Evolutionary conservation across 345 rosid genomes (phyloP), one percentile per base, ranked within the genome.

Genomic region (Gossypium bickii): DNA sequence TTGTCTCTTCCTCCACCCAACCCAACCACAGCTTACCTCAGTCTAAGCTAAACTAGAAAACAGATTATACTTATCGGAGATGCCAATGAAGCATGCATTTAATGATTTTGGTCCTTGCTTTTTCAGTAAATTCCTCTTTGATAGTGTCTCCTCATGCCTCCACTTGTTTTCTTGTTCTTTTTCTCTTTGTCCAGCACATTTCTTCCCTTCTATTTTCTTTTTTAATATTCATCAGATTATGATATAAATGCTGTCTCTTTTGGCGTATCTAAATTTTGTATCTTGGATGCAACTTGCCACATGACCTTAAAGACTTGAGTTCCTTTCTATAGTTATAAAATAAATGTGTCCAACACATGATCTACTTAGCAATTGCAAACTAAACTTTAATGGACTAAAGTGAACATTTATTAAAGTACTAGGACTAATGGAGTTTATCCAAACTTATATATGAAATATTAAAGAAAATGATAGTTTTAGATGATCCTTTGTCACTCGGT

Each of bases 21-120:
- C 7, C 41, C 41, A 60, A 60, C 65, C 34, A 13, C n/a, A 25
- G 27, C n/a, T 29, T 61, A 29, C 7, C 52, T 65, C 25, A 11
- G 16, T 65, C 27, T n/a, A 12, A 65, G 11, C 18, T 18, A 65
- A 43, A 43, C 44, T 41, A 65, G 29, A 43, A 65, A 43, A 11
- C 51, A 18, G 51, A 43, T 43, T 65, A 43, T 65, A 65, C 69
- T 18, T 65, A 12, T 18, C 10, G 67, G 38, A 63, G 24, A 17
- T 63, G 67, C 7, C 67, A 38, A 15, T 63, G 67, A 63, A 63
- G 7, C 47, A 63, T 63, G 67, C 38, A 63, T 38, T 8, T 63
- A 63, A 41, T 38, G 67, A 63, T 38, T 34, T 38, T 38, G 24
- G 13, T 18, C 16, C 9, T 11, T 41, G 9, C 49, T n/a, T 41